Conservation (phyloP, 805 yeast genomes). For the Grigorovia transvaalensis region DNA sequence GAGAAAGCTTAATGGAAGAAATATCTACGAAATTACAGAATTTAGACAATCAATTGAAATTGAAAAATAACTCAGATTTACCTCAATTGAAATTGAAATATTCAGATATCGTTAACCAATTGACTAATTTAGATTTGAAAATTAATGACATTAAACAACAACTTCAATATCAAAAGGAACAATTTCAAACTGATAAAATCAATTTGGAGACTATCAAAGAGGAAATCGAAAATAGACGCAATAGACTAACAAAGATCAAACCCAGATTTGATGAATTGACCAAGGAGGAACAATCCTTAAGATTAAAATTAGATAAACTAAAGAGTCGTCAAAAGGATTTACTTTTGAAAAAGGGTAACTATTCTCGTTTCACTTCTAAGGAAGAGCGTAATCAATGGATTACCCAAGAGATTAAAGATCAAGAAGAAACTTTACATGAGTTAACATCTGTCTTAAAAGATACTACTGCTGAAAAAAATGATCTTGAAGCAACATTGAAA, state of each 20-base stretch:
- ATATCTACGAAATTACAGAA: conserved; percentile 38
- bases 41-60: conserved; percentile 38
- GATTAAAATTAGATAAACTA: conserved; percentile 32
- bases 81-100: conserved; percentile 42
- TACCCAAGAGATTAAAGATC: conserved; percentile 35
- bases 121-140: conserved; percentile 42
- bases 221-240: conserved; percentile 31
- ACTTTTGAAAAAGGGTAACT: conserved; percentile 62
- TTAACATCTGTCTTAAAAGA: conserved; percentile 10
- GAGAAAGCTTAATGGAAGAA: conserved; percentile 43
- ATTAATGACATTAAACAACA: conserved; percentile 35
- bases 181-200: conserved; percentile 19
- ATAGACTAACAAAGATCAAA: conserved; percentile 27
- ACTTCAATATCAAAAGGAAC: conserved; percentile 26
- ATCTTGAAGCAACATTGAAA: conserved; percentile 12
- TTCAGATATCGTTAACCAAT: conserved; percentile 36
- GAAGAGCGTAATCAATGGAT: conserved; percentile 64
- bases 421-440: conserved; percentile 21
- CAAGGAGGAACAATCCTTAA: conserved; percentile 32
- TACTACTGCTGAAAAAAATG: conserved; percentile 7
- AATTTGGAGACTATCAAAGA: conserved; percentile 19
- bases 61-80: conserved; percentile 44
- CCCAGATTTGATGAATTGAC: conserved; percentile 36
- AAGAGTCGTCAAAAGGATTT: conserved; percentile 47
- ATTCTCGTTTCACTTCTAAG: conserved; percentile 44